Percentiles rank a stretch among this genome's conserved stretches.
Conservation (phyloP, 2,329 filamentous ascomycete species). For the Cryphonectria carpinicola region DNA sequence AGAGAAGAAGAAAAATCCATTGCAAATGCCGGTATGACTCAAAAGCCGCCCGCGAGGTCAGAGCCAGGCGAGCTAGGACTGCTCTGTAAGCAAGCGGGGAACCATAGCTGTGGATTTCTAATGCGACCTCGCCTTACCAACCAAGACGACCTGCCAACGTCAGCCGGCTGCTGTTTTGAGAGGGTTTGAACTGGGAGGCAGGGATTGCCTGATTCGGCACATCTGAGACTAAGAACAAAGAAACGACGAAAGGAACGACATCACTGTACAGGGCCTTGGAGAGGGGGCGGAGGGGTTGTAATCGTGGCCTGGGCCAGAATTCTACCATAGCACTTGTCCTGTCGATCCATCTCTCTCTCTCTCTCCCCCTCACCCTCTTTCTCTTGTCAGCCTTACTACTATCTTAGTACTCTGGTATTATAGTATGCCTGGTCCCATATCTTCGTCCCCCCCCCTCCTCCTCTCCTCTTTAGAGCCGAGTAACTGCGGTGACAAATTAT, state of each 20-base stretch:
- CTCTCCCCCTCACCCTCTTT: neutral
- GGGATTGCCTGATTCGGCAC: constrained; percentile 3
- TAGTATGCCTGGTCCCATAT: neutral
- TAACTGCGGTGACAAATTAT: neutral
- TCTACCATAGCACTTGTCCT: neutral
- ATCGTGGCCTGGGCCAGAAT: no score
- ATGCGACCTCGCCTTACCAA: neutral
- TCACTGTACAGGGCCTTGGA: neutral
- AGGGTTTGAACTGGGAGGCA: neutral
- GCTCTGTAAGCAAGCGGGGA: constrained; percentile 11
- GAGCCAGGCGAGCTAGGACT: neutral
- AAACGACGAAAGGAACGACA: neutral
- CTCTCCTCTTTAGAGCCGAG: neutral
- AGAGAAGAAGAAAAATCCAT: no score
- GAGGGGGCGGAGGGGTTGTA: no score
- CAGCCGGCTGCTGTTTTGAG: neutral
- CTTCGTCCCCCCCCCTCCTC: no score
- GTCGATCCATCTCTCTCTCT: neutral
- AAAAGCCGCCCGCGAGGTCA: neutral
- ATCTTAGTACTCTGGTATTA: neutral
- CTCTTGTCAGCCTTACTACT: constrained; percentile 4
- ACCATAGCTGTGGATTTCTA: constrained; percentile 1
- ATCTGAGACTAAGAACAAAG: constrained; percentile 3
- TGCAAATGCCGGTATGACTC: neutral
- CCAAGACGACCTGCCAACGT: neutral